A percentile compares a stretch with the other conserved stretches of the same genome.
These are phyloP conservation scores for Saccharomyces hybrid DNA, from an alignment of 1,139 yeast species.

Conservation along the genomic window DNA sequence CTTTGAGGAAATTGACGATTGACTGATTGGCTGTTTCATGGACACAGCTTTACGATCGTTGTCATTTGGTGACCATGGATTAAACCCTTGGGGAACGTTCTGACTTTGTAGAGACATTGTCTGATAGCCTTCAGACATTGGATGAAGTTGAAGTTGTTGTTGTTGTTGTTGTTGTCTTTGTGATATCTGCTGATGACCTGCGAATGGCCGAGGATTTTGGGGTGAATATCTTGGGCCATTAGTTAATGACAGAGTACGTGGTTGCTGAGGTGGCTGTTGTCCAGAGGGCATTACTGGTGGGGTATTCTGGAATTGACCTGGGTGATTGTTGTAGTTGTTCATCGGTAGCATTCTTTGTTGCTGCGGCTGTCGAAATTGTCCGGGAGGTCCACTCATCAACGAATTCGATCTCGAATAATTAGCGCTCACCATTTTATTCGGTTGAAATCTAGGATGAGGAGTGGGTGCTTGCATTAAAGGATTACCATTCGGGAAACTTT, in stretches of 20 bases:
- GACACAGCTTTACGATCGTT: conserved; percentile 5
- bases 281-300: background rate
- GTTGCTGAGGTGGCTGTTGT: background rate
- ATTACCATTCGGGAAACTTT: conserved; percentile 26
- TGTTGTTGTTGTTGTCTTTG: background rate
- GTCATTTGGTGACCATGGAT: conserved; percentile 2
- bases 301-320: background rate
- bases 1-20: background rate
- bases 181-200: background rate
- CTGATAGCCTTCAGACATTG: conserved; percentile 4
- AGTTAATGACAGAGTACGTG: background rate
- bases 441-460: background rate
- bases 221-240: background rate
- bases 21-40: background rate
- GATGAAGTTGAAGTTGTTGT: conserved; percentile 3
- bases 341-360: background rate
- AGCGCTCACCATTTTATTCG: background rate
- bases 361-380: conserved; percentile 7
- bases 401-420: conserved; percentile 20
- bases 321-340: background rate
- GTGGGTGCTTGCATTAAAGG: conserved; percentile 7
- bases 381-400: conserved; percentile 19
- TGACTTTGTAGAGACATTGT: conserved; percentile 7
- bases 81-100: conserved; percentile 2
- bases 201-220: background rate